Conservation (phyloP, 352 stramenopile genomes). For the Phytophthora hibernalis region DNA sequence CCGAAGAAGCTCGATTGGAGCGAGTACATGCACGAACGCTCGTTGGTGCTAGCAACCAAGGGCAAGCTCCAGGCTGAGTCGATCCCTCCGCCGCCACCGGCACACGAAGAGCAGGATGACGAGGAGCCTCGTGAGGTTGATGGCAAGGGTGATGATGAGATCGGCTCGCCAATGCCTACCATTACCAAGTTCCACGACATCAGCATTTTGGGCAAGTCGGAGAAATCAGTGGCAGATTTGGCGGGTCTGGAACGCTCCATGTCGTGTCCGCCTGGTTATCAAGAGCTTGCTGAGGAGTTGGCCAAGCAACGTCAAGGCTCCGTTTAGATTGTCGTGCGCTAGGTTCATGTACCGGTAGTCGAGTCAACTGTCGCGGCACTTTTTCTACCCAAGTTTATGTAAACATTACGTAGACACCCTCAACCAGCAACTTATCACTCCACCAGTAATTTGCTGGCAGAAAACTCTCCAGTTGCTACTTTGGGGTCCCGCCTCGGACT, state of each 20-base stretch:
- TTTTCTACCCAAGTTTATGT: too few relatives aligned
- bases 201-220: constrained; percentile 78
- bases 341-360: too few relatives aligned
- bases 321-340: constrained; percentile 21
- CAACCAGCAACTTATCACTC: background rate
- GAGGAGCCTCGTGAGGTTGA: constrained; percentile 34
- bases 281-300: constrained; percentile 57
- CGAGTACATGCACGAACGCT: constrained; percentile 83
- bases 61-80: constrained; percentile 38
- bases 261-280: constrained; percentile 76
- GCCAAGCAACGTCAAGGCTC: constrained; percentile 40
- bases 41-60: constrained; percentile 41
- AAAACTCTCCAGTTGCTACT: background rate
- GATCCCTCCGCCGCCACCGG: constrained; percentile 22
- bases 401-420: background rate
- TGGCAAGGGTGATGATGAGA: constrained; percentile 29
- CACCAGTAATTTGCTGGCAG: background rate
- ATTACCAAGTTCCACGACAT: constrained; percentile 85
- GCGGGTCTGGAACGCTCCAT: constrained; percentile 76
- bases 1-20: constrained; percentile 83
- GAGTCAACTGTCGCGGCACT: constrained; percentile 19
- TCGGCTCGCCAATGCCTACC: constrained; percentile 47
- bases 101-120: constrained; percentile 26
- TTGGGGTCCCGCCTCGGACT: background rate
- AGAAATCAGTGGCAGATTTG: constrained; percentile 76